phyloP scores from a whole-genome alignment of 441 rosid species.

The Eruca vesicaria region DNA sequence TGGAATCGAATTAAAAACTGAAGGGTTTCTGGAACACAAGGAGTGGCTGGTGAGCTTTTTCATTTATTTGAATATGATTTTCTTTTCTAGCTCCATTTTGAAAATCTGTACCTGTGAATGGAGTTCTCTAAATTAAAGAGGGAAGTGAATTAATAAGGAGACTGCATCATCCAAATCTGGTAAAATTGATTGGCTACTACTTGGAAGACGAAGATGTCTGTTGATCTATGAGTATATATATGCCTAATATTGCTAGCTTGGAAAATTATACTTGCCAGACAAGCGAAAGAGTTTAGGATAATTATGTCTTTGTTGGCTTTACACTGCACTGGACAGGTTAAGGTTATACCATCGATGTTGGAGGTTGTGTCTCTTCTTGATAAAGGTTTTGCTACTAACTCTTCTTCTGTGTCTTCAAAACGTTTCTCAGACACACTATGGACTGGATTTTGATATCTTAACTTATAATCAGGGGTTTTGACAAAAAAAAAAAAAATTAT shows the following conservation, averaged over 20 bases:
- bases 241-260: constrained; percentile 57
- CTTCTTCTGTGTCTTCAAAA: constrained; percentile 16
- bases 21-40: constrained; percentile 56
- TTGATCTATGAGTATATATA: constrained; percentile 51
- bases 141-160: constrained; percentile 53
- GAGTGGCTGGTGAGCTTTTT: constrained; percentile 51
- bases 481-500: too few species aligned
- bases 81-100: not conserved
- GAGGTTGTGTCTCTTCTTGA: constrained; percentile 51
- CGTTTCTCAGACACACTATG: constrained; percentile 16
- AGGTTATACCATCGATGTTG: constrained; percentile 59
- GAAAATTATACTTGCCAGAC: constrained; percentile 37
- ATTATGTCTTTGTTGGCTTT: constrained; percentile 58
- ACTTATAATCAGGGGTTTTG: too few species aligned
- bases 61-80: not conserved
- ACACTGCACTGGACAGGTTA: constrained; percentile 56
- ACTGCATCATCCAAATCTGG: constrained; percentile 55
- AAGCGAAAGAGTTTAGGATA: not conserved
- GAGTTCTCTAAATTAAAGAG: constrained; percentile 33
- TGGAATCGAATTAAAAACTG: constrained; percentile 41
- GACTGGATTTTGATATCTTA: not conserved
- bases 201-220: constrained; percentile 46
- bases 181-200: constrained; percentile 55
- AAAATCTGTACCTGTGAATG: not conserved
- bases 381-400: constrained; percentile 27